Conservation (phyloP, 495 filamentous ascomycete species). For the Melanomma pulvis-pyrius region DNA sequence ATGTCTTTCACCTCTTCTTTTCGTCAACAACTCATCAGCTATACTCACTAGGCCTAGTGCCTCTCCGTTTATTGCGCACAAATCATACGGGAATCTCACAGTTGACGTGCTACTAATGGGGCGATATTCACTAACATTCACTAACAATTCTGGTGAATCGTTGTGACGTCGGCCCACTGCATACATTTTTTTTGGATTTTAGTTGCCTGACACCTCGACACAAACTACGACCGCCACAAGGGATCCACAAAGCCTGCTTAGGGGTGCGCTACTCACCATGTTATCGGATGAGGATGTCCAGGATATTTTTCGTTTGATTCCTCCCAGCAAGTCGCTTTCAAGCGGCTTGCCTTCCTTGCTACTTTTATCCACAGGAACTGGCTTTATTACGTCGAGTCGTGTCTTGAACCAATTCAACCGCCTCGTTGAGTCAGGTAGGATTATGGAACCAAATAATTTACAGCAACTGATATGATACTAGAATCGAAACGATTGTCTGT, state of each 20-base stretch:
- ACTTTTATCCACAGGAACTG: neutral
- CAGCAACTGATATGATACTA: neutral
- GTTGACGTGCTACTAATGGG: neutral
- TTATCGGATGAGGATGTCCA: slow-evolving; percentile 19
- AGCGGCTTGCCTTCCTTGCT: neutral
- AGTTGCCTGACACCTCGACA: neutral
- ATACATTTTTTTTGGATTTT: neutral
- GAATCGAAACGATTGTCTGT: slow-evolving; percentile 18
- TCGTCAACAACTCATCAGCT: neutral
- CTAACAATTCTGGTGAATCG: neutral
- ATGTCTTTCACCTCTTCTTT: neutral
- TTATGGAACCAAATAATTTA: neutral
- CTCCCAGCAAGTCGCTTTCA: neutral
- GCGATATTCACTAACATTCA: neutral
- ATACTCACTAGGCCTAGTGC: neutral
- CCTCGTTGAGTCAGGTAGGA: neutral
- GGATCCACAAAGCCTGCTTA: neutral
- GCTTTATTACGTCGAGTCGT: neutral
- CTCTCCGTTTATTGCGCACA: neutral
- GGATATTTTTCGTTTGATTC: slow-evolving; percentile 12
- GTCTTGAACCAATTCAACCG: slow-evolving; percentile 1
- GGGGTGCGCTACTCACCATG: neutral
- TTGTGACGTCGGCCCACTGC: neutral
- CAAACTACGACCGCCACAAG: neutral
- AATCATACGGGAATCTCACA: neutral